phyloP scores from a whole-genome alignment of 169 alveolate species.

The Perkinsus marinus region DNA sequence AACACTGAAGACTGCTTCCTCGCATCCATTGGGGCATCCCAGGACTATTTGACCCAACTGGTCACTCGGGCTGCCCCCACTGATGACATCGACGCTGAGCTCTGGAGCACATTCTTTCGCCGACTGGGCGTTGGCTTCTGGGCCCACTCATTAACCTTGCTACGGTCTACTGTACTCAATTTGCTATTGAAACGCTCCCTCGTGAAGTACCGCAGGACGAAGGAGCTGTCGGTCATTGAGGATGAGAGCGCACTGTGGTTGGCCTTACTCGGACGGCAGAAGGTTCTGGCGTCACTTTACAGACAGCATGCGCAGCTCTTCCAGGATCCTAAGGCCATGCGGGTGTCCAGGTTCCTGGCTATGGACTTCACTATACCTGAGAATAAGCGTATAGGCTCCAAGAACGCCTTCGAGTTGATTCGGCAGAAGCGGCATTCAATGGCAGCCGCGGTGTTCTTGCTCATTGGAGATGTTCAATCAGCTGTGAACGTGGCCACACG shows the following conservation, averaged over 20 bases:
- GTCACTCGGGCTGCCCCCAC: neutral
- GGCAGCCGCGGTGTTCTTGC: neutral
- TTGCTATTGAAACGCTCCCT: neutral
- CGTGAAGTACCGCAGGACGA: neutral
- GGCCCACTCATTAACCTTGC: neutral
- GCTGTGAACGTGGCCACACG: neutral
- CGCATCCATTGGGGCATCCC: neutral
- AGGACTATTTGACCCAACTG: neutral
- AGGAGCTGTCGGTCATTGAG: neutral
- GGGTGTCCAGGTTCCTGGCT: neutral
- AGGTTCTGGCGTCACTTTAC: neutral
- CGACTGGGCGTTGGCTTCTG: neutral
- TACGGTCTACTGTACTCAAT: neutral
- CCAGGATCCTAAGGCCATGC: neutral
- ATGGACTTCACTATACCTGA: neutral
- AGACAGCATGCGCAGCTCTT: neutral
- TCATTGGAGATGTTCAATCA: neutral
- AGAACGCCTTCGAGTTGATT: neutral
- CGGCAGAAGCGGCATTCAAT: neutral
- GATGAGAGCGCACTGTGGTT: neutral
- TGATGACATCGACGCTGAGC: neutral
- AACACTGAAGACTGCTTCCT: neutral
- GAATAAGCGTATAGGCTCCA: neutral
- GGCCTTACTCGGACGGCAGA: neutral
- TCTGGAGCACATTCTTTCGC: neutral